phyloP scores from a whole-genome alignment of 1,284 basidiomycete species.

The Psilocybe mexicana region DNA sequence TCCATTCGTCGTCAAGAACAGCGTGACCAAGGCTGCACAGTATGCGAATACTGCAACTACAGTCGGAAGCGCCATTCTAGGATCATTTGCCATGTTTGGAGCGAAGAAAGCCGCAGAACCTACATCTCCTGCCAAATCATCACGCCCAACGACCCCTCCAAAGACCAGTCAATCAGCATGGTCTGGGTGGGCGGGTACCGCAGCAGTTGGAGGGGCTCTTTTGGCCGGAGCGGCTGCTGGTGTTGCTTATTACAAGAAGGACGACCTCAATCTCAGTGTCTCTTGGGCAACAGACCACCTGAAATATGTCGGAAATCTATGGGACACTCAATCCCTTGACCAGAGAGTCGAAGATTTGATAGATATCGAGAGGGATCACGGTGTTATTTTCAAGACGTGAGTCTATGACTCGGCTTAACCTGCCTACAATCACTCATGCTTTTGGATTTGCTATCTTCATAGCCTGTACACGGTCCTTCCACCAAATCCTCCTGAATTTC shows the following conservation, averaged over 20 bases:
- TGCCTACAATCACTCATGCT: neutral
- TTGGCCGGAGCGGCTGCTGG: slow-evolving; percentile 86
- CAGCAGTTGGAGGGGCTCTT: slow-evolving; percentile 67
- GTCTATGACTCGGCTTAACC: slow-evolving; percentile 30
- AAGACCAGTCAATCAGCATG: slow-evolving; percentile 35
- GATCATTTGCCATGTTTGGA: slow-evolving; percentile 51
- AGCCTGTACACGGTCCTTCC: slow-evolving; percentile 83
- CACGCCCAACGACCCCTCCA: slow-evolving; percentile 27
- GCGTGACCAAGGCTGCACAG: slow-evolving; percentile 73
- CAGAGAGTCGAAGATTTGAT: slow-evolving; percentile 65
- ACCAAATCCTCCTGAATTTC: slow-evolving; percentile 53
- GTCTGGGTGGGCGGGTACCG: slow-evolving; percentile 61
- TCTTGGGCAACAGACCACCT: slow-evolving; percentile 87
- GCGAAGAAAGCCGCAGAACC: slow-evolving; percentile 40
- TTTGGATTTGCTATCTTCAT: neutral
- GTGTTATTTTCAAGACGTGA: slow-evolving; percentile 76
- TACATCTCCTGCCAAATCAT: slow-evolving; percentile 15
- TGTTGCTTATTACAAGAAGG: slow-evolving; percentile 76
- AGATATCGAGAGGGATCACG: slow-evolving; percentile 57
- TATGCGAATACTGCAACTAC: slow-evolving; percentile 71
- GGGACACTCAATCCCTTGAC: slow-evolving; percentile 74
- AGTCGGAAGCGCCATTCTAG: slow-evolving; percentile 57
- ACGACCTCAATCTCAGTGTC: slow-evolving; percentile 72
- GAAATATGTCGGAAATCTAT: slow-evolving; percentile 86
- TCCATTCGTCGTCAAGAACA: slow-evolving; percentile 85